Evolutionary conservation across 139 green algal species (phyloP), one percentile per base, ranked within the genome.

Genomic region (Tetradesmus lagerheimii): DNA sequence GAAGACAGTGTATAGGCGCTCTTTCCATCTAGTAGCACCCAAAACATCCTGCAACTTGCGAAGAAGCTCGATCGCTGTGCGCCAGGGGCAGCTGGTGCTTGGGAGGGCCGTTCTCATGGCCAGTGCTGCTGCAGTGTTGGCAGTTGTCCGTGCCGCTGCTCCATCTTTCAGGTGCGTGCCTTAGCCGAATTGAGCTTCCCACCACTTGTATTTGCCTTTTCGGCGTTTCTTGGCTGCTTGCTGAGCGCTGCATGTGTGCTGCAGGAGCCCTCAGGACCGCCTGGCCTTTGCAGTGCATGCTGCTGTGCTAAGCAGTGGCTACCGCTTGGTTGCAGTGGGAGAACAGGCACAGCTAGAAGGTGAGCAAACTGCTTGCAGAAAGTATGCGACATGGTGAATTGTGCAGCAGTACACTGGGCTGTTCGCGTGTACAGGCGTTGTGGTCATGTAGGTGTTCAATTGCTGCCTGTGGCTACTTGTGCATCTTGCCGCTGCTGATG

Each of bases 241-340:
- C 57, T 71, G 25, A 71, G 23, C 3, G 57, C 20, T 41, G n/a
- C 67, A 78, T 78, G n/a, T 78, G 67, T 27, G 5, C n/a, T 78
- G 67, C 85, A 89, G 85, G 45, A 77, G 37, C 25, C 45, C 27
- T 34, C 71, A 83, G 6, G 90, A 93, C n/a, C 76, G 62, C 25
- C 67, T 94, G 8, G 90, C 87, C 11, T 94, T 91, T 88, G 92
- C 90, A 18, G 83, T 92, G 37, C 92, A 94, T 67, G 83, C 92
- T 45, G 89, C 78, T 81, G 57, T 94, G 39, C 83, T 96, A 34
- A 80, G 88, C 25, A 67, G 90, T 8, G 94, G 94, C 20, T 96
- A 92, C 90, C 94, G 94, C 38, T 87, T 96, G 9, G 91, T 94
- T 14, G 94, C 93, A 4, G 81, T 89, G 2, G 94, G 94, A 0